A percentile compares a stretch with the other conserved stretches of the same genome.
phyloP scores from a whole-genome alignment of 1,139 yeast genomes.

The Chernovozyma sophiae-reginae region DNA sequence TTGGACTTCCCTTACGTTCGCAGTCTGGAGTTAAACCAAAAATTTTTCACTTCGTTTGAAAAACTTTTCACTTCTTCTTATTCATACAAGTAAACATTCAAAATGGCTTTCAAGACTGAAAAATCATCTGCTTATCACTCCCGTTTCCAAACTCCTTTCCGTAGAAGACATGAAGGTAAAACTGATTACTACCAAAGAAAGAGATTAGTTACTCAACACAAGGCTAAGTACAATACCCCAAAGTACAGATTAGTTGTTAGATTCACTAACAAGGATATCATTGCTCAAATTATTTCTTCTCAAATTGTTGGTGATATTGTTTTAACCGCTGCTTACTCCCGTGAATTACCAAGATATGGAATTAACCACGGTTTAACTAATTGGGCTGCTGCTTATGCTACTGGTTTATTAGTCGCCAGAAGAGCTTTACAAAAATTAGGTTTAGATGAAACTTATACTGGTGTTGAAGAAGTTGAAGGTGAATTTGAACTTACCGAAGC shows the following conservation, averaged over 20 bases:
- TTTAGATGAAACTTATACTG: slow-evolving; percentile 95
- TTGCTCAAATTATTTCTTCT: slow-evolving; percentile 95
- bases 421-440: slow-evolving; percentile 98
- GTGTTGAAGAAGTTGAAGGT: slow-evolving; percentile 99
- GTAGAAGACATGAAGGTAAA: slow-evolving; percentile 99
- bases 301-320: slow-evolving; percentile 97
- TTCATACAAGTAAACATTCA: slow-evolving; percentile 11
- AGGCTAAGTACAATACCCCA: slow-evolving; percentile 99
- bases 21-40: no score
- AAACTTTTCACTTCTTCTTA: neutral
- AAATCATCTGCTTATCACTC: slow-evolving; percentile 96
- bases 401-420: slow-evolving; percentile 98
- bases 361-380: slow-evolving; percentile 98
- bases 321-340: slow-evolving; percentile 97
- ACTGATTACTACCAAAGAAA: slow-evolving; percentile 99
- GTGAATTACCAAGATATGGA: slow-evolving; percentile 98
- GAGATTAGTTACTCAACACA: slow-evolving; percentile 99
- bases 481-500: slow-evolving; percentile 98
- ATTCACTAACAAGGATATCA: slow-evolving; percentile 99
- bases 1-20: neutral
- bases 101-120: slow-evolving; percentile 73
- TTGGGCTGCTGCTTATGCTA: slow-evolving; percentile 99
- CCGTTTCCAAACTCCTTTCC: slow-evolving; percentile 99
- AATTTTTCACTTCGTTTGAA: neutral
- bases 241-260: slow-evolving; percentile 99